Evolutionary conservation across 768 basidiomycete genomes (phyloP).

Genomic region (Cyathus striatus): DNA sequence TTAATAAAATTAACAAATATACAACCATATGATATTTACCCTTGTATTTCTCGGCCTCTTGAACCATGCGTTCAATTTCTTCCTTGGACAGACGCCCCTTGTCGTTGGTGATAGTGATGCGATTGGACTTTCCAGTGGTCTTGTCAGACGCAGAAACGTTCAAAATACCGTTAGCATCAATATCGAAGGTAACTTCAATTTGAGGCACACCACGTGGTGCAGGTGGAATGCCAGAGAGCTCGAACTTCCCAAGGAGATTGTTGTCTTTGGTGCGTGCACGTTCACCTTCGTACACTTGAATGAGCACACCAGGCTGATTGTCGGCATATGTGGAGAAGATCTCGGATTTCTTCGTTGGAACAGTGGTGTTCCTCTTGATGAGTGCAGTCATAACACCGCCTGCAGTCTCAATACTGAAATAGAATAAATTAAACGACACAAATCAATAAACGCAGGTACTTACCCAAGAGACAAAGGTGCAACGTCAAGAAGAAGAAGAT

Average conservation of each 20-base stretch:
- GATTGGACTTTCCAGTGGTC: conserved; percentile 94
- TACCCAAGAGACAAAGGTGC: conserved; percentile 73
- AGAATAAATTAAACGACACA: conserved; percentile 19
- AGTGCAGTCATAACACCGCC: conserved; percentile 99
- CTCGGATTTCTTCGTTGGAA: conserved; percentile 98
- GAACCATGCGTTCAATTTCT: conserved; percentile 97
- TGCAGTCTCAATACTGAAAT: conserved; percentile 85
- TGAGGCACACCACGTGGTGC: conserved; percentile 98
- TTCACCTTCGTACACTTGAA: conserved; percentile 98
- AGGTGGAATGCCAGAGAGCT: conserved; percentile 93
- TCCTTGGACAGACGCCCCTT: conserved; percentile 96
- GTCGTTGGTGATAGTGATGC: conserved; percentile 93
- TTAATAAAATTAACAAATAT: conserved; percentile 9
- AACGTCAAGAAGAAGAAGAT: conserved; percentile 93
- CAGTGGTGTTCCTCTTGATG: conserved; percentile 98
- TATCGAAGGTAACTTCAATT: conserved; percentile 96
- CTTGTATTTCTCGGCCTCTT: conserved; percentile 92
- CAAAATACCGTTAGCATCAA: conserved; percentile 94
- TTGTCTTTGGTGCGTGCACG: conserved; percentile 99
- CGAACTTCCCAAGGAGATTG: conserved; percentile 97
- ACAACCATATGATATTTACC: conserved; percentile 25
- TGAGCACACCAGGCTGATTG: conserved; percentile 97
- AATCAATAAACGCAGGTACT: conserved; percentile 23
- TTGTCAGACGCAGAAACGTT: conserved; percentile 96
- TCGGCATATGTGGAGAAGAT: conserved; percentile 98